phyloP scores from a whole-genome alignment of 176 grass and related monocot genomes.

The Paspalum vaginatum region DNA sequence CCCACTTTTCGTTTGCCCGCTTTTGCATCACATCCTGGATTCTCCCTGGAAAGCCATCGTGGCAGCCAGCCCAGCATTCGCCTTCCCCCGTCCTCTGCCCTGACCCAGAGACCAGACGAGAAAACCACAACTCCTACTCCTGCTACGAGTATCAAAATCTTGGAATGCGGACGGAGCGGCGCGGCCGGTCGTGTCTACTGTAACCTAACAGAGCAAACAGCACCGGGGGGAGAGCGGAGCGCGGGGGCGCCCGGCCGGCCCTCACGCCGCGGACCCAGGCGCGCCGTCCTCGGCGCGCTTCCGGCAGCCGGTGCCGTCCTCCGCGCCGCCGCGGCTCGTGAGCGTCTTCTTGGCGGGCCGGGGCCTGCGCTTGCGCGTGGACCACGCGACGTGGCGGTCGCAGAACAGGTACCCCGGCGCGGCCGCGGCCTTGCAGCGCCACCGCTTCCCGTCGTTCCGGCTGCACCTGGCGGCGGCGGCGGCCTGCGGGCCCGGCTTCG shows the following conservation, averaged over 20 bases:
- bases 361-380: conserved; percentile 36
- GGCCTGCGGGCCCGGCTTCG: not conserved
- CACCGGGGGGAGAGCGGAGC: no score
- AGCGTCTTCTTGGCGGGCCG: not conserved
- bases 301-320: not conserved
- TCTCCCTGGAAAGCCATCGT: conserved; percentile 2
- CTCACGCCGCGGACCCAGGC: no score
- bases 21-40: conserved; percentile 27
- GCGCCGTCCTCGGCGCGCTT: not conserved
- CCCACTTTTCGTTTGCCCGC: not conserved
- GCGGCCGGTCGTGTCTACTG: no score
- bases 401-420: conserved; percentile 45
- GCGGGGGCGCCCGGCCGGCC: no score
- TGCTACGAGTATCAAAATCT: no score
- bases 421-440: conserved; percentile 50
- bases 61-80: no score
- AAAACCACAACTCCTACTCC: no score
- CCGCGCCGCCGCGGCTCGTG: not conserved
- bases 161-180: no score
- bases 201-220: no score
- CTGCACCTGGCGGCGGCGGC: conserved; percentile 14
- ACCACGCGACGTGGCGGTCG: conserved; percentile 48
- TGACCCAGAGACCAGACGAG: not conserved
- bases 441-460: conserved; percentile 61
- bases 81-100: no score